Conservation (phyloP, 305 asterid species). For the Coffea humblotiana region DNA sequence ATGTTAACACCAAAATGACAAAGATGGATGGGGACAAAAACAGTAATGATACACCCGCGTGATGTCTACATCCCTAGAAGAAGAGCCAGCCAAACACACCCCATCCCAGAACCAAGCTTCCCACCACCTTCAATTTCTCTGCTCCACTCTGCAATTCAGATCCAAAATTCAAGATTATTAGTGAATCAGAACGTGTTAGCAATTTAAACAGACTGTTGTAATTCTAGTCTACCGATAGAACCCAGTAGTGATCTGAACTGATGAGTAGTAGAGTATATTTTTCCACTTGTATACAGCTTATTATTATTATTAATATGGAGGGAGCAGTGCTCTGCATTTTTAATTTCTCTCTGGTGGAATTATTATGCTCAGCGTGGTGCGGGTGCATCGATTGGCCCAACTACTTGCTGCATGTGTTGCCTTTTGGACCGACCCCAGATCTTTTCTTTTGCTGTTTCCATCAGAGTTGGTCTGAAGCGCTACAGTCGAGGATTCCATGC, state of each 20-base stretch:
- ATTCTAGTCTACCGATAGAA: neutral
- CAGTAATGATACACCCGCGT: neutral
- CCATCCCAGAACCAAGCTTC: constrained; percentile 50
- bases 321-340: no score
- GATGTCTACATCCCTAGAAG: constrained; percentile 19
- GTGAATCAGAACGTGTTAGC: neutral
- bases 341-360: neutral
- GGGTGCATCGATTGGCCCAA: neutral
- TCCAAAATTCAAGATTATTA: neutral
- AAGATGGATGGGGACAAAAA: constrained; percentile 17
- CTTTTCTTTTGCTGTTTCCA: neutral
- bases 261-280: no score
- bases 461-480: neutral
- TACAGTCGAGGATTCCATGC: neutral
- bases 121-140: constrained; percentile 51
- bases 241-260: no score
- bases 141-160: constrained; percentile 67
- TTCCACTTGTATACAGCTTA: no score
- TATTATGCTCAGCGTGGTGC: neutral
- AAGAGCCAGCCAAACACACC: constrained; percentile 47
- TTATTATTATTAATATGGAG: no score
- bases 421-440: neutral
- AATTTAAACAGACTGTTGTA: neutral
- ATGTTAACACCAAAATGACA: constrained; percentile 12
- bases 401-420: neutral